Percentiles rank a stretch among this genome's conserved stretches.
Evolutionary conservation across 1,139 yeast species (phyloP).

Genomic region (Saccharomyces hybrid): DNA sequence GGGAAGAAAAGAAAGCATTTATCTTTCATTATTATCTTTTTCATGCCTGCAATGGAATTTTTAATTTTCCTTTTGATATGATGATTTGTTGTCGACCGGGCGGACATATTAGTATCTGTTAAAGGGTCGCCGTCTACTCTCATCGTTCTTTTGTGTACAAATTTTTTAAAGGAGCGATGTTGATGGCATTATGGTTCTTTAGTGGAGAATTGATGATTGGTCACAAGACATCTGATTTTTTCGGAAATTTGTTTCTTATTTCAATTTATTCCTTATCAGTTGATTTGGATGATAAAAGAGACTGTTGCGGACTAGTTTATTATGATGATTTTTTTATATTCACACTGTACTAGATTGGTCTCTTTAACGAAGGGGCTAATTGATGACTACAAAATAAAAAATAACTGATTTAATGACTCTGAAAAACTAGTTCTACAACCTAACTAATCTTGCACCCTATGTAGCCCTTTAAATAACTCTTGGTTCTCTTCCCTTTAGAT

Average conservation of each 20-base stretch:
- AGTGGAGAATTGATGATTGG: slow-evolving; percentile 35
- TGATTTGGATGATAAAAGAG: neutral
- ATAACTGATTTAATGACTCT: slow-evolving; percentile 37
- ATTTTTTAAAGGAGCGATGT: slow-evolving; percentile 28
- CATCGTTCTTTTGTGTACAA: slow-evolving; percentile 32
- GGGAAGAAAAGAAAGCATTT: slow-evolving; percentile 1
- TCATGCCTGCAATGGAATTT: neutral
- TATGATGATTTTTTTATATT: slow-evolving; percentile 32
- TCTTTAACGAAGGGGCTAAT: slow-evolving; percentile 20
- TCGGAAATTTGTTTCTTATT: slow-evolving; percentile 1
- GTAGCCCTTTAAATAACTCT: neutral
- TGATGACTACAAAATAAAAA: slow-evolving; percentile 31
- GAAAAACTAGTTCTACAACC: slow-evolving; percentile 11
- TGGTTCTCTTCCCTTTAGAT: neutral
- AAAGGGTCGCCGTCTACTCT: slow-evolving; percentile 20
- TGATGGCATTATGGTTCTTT: slow-evolving; percentile 15
- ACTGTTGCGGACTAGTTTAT: neutral
- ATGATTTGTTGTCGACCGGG: slow-evolving; percentile 37
- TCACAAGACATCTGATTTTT: slow-evolving; percentile 34
- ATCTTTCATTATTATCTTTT: slow-evolving; percentile 3
- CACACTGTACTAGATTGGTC: slow-evolving; percentile 34
- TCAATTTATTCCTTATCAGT: slow-evolving; percentile 2
- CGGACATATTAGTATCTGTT: slow-evolving; percentile 34
- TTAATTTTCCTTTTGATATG: slow-evolving; percentile 15
- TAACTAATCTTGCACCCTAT: neutral